Base-by-base conservation (phyloP, 2,329 filamentous ascomycete species). In the Tolypocladium nubicola region DNA sequence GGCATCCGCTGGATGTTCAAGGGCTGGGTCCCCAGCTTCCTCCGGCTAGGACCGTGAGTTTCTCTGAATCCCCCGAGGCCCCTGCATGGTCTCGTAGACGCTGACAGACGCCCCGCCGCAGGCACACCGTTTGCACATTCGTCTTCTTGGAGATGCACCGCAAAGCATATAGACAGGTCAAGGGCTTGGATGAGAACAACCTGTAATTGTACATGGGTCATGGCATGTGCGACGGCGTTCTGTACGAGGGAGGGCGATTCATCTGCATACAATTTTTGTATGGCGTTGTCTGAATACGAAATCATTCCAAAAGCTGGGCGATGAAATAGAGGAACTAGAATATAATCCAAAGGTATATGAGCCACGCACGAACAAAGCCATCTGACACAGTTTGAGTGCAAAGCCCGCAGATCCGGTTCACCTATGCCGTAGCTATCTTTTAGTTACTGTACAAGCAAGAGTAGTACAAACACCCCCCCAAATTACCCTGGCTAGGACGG, bases 101-200 rank as follows among this genome's bases (percentile, higher is more conserved):
- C n/a, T 54, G 30, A 50, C 47, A 10, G 19, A n/a, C 9, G 13
- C 30, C 4, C 47, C 19, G 10, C 41, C 53, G 35, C 54, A 84
- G 81, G 40, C 90, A 96, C 75, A 96, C 90, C 9, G 88, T 96
- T 60, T 87, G 87, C 65, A 96, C 90, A 40, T 92, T 96, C 71
- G 70, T 96, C 66, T 92, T 94, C 71, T 71, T 96, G 67, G 90
- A 96, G 71, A 85, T 90, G 70, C 90, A 96, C 72, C 90, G 92
- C 75, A 89, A 87, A 71, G 70, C 85, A 33, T 95, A 90, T 73
- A 79, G 81, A 70, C 77, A 76, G 61, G 60, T 83, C 55, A 75
- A 76, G 61, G 78, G 73, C 55, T 60, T 69, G 49, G 66, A 70
- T 40, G 62, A 66, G 37, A 56, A 56, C 13, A 61, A 63, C 49